A percentile compares a stretch with the other conserved stretches of the same genome.
Evolutionary conservation across 768 basidiomycete species (phyloP).

Genomic region (Mrakia hoshinonis): DNA sequence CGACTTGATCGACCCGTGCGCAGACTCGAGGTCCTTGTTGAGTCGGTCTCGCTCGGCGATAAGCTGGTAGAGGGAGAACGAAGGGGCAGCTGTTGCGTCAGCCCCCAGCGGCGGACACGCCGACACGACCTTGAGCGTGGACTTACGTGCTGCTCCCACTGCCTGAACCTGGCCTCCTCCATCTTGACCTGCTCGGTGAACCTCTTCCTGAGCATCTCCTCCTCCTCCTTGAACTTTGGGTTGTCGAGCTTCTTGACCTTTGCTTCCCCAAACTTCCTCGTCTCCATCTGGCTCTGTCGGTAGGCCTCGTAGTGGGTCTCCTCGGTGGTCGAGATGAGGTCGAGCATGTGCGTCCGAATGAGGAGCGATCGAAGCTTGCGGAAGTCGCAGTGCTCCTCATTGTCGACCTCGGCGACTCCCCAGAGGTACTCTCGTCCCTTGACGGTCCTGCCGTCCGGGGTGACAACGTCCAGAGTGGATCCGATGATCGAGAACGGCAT

Average conservation of each 20-base stretch:
- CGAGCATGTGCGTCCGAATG: conserved; percentile 97
- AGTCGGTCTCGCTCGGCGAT: conserved; percentile 96
- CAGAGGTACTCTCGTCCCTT: conserved; percentile 98
- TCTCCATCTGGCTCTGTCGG: conserved; percentile 98
- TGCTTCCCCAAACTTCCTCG: conserved; percentile 95
- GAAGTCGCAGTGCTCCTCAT: conserved; percentile 99
- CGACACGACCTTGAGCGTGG: neutral
- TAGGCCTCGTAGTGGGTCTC: conserved; percentile 97
- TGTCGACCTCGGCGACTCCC: conserved; percentile 99
- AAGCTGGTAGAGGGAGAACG: conserved; percentile 50
- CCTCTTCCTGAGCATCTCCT: conserved; percentile 87
- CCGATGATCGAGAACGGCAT: conserved; percentile 99
- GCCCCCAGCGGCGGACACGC: neutral
- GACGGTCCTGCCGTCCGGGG: conserved; percentile 78
- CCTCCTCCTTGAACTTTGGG: conserved; percentile 99
- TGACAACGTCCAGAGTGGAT: conserved; percentile 86
- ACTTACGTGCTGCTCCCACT: conserved; percentile 96
- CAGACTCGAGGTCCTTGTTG: conserved; percentile 75
- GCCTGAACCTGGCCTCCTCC: conserved; percentile 93
- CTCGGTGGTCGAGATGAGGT: conserved; percentile 90
- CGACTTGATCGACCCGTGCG: conserved; percentile 77
- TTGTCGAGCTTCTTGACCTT: conserved; percentile 99
- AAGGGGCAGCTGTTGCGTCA: neutral
- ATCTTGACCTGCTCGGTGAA: conserved; percentile 99
- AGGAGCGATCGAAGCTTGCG: conserved; percentile 89